Evolutionary conservation across 2,329 filamentous ascomycete genomes (phyloP).

Genomic region (Lasiodiplodia citricola): DNA sequence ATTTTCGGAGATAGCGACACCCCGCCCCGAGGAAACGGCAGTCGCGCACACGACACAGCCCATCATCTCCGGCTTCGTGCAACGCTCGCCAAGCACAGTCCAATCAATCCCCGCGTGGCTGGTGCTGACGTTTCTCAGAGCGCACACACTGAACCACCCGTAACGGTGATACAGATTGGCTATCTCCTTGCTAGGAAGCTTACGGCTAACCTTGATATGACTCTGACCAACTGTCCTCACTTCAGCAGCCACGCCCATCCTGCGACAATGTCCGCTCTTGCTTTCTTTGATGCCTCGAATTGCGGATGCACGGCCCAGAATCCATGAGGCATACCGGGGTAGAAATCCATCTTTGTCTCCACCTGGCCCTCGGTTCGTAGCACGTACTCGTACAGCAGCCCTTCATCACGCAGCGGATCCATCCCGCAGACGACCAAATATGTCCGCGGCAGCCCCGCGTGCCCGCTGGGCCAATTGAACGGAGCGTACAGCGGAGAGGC

Average conservation of each 20-base stretch:
- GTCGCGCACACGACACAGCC: neutral
- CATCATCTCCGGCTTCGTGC: conserved; percentile 12
- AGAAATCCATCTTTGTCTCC: conserved; percentile 52
- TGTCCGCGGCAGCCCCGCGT: conserved; percentile 46
- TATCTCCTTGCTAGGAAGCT: conserved; percentile 11
- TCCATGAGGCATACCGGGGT: conserved; percentile 51
- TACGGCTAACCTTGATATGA: conserved; percentile 10
- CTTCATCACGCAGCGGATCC: conserved; percentile 60
- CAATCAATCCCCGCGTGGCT: conserved; percentile 10
- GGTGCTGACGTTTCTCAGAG: conserved; percentile 13
- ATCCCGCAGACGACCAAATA: conserved; percentile 59
- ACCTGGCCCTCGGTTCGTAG: conserved; percentile 52
- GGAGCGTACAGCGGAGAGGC: conserved; percentile 35
- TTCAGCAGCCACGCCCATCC: neutral
- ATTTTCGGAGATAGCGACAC: neutral
- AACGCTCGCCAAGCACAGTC: conserved; percentile 7
- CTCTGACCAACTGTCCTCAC: conserved; percentile 6
- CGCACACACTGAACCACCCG: neutral
- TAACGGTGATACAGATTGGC: neutral
- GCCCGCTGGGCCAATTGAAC: conserved; percentile 33
- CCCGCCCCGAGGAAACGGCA: too few species aligned
- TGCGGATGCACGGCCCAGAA: conserved; percentile 43
- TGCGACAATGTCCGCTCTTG: neutral
- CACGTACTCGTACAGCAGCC: conserved; percentile 57
- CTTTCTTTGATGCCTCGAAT: conserved; percentile 33